Base-by-base conservation (phyloP, 192 early-diverging fungal species). In the Blastocladiella britannica region DNA sequence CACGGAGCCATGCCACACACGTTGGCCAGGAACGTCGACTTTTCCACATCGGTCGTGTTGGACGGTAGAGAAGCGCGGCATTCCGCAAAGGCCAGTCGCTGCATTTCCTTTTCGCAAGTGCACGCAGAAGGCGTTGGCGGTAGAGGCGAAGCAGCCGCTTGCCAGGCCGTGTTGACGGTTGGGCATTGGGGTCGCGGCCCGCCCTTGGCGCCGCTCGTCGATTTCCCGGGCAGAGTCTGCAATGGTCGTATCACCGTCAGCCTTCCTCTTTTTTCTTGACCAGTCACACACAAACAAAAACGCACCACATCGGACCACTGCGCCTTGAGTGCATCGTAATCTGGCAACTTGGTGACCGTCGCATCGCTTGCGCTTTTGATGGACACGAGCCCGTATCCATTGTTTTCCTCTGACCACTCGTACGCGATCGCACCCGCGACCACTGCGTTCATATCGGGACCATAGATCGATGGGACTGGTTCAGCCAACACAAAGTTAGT, bases 391-490 rank as follows among this genome's bases (percentile, higher is more conserved):
- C 85, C 83, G 63, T 87, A 87, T 25, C 75, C 63, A 63, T 87
- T 87, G 63, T 67, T 66, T 62, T 87, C 83, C 55, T 87, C 74
- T 12, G 76, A 72, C 72, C 79, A 84, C 67, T 83, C 82, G 62
- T 87, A 87, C 27, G 82, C 74, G 26, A 87, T 69, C 52, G 80
- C 83, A 47, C 83, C 83, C 25, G 82, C 83, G 68, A 82, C 80
- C 7, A 62, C 62, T 27, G 58, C 57, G 6, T 71, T 72, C 85
- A 87, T 87, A 47, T 83, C 68, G 2, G 71, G 65, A 6, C 83
- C 76, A 63, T 83, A 84, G 43, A 87, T 70, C 6, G 83, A 65
- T 4, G 62, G 67, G 15, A 85, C 70, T 60, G 23, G 25, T 4
- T 26, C 15, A 23, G 29, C 20, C 8, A 24, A 9, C 54, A 18